Evolutionary conservation across 495 filamentous ascomycete species (phyloP).

Genomic region (Elasticomyces elasticus): DNA sequence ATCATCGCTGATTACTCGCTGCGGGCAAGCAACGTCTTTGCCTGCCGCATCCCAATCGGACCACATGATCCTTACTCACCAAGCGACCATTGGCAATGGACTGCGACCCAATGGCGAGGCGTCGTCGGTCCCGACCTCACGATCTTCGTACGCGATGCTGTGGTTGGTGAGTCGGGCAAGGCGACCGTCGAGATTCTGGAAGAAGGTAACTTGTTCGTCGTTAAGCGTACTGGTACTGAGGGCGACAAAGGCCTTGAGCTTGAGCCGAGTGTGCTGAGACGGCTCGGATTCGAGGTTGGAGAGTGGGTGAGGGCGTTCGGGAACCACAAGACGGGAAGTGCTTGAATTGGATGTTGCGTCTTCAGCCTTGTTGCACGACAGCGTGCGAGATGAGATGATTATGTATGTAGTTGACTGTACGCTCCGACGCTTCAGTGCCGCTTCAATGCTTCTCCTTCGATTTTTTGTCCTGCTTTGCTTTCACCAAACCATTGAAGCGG

Average conservation of each 20-base stretch:
- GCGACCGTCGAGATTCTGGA: conserved; percentile 44
- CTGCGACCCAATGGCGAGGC: conserved; percentile 86
- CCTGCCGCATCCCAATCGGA: conserved; percentile 57
- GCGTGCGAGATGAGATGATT: too few species aligned
- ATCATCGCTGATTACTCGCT: conserved; percentile 69
- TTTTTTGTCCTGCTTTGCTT: conserved; percentile 37
- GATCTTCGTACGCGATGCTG: conserved; percentile 47
- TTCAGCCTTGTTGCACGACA: too few species aligned
- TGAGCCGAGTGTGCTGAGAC: conserved; percentile 40
- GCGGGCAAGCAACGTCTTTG: conserved; percentile 62
- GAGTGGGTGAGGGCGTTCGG: conserved; percentile 55
- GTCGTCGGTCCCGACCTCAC: conserved; percentile 81
- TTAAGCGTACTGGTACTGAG: conserved; percentile 40
- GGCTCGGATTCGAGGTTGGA: conserved; percentile 72
- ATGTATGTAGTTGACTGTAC: too few species aligned
- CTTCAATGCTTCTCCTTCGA: conserved; percentile 39
- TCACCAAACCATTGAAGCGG: conserved; percentile 47
- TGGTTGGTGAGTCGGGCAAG: conserved; percentile 23
- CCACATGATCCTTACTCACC: conserved; percentile 59
- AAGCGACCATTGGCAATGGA: conserved; percentile 96
- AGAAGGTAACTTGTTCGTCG: conserved; percentile 38
- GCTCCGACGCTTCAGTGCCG: neutral
- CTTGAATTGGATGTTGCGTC: neutral
- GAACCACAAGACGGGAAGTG: conserved; percentile 4
- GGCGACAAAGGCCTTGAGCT: conserved; percentile 22